Conservation (phyloP, 208 protist genomes). For the Wallacemonas sp. region DNA sequence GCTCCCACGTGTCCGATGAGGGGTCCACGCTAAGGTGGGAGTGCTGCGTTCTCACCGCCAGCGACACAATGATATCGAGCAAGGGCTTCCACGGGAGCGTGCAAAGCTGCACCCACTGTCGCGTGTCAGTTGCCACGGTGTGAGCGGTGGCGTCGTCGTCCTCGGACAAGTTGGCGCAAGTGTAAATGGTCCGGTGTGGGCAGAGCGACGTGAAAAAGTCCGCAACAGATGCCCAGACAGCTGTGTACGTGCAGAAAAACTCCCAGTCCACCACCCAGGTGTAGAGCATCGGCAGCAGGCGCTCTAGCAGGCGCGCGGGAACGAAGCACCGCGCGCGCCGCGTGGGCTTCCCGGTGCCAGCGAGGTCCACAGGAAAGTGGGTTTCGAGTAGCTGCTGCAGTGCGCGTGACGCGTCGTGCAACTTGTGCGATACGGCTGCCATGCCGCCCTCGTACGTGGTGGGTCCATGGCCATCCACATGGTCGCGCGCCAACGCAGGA, state of each 20-base stretch:
- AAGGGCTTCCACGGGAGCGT: slow-evolving; percentile 71
- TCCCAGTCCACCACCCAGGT: slow-evolving; percentile 60
- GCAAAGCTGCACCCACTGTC: slow-evolving; percentile 19
- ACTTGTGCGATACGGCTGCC: not conserved
- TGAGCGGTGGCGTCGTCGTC: not conserved
- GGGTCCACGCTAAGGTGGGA: not conserved
- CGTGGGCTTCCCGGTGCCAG: not conserved
- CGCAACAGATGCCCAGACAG: slow-evolving; percentile 44
- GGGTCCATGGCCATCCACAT: not conserved
- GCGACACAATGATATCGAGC: slow-evolving; percentile 36
- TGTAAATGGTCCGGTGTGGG: not conserved
- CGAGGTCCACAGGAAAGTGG: not conserved
- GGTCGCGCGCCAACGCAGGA: not conserved
- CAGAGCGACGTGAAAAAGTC: slow-evolving; percentile 31
- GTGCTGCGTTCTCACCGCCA: not conserved
- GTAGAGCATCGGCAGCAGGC: slow-evolving; percentile 64
- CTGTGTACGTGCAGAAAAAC: slow-evolving; percentile 35
- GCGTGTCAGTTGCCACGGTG: not conserved
- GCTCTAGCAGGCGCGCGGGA: slow-evolving; percentile 41
- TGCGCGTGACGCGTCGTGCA: not conserved
- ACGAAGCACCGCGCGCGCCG: slow-evolving; percentile 8
- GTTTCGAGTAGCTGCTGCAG: not conserved
- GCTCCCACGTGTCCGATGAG: not conserved
- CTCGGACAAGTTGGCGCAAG: not conserved
- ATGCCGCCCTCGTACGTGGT: slow-evolving; percentile 1